phyloP scores from a whole-genome alignment of 306 rosid species.

The Dryas alaskensis region DNA sequence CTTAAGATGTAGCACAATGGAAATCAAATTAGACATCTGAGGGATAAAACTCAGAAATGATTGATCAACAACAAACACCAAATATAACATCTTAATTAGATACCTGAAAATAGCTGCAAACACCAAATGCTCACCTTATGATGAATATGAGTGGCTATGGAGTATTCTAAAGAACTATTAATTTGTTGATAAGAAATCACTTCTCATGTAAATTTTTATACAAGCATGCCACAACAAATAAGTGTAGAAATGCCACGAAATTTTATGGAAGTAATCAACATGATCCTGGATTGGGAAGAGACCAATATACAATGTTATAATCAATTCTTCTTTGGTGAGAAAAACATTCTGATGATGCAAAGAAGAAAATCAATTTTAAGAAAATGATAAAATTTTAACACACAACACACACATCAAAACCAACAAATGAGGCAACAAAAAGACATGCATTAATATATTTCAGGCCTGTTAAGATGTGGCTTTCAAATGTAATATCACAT shows the following conservation, averaged over 20 bases:
- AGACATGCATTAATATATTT: neutral
- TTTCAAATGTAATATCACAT: neutral
- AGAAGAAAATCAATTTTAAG: neutral
- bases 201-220: neutral
- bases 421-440: constrained; percentile 11
- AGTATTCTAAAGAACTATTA: neutral
- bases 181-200: neutral
- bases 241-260: neutral
- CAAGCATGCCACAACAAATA: neutral
- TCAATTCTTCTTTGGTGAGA: neutral
- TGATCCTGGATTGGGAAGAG: neutral
- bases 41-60: neutral
- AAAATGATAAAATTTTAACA: neutral
- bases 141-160: neutral
- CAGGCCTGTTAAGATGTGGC: neutral
- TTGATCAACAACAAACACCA: neutral
- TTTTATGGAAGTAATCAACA: constrained; percentile 1
- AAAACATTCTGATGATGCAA: neutral
- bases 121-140: neutral
- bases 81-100: neutral
- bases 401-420: neutral
- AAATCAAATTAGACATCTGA: neutral
- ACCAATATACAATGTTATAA: neutral
- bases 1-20: neutral
- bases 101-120: neutral